Evolutionary conservation across 768 basidiomycete genomes (phyloP), one percentile per base, ranked within the genome.

Genomic region (Coprinellus micaceus): DNA sequence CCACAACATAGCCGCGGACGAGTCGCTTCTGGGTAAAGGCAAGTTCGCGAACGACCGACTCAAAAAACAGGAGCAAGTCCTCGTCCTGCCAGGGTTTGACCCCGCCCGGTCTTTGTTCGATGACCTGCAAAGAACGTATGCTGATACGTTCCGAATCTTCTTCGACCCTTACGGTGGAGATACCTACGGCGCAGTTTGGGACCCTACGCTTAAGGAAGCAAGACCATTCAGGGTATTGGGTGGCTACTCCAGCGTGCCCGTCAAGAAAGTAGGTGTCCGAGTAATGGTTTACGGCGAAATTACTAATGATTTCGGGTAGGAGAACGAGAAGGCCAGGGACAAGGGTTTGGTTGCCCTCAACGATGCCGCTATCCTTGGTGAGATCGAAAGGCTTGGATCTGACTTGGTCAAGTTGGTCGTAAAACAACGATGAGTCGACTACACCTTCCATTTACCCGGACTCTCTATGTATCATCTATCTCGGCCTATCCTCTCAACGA

Each of bases 121-220:
- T 17, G 91, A 95, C 61, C 72, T 98, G n/a, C 57, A 94, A 89
- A 77, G 80, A 19, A 71, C 84, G 4, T 94, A 92, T 65, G 75
- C 82, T 1, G 87, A 91, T 58, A 87, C 87, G 0, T 80, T 91
- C 60, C 82, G 89, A 56, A 77, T 96, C 37, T 99, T 98, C 77
- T 83, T 84, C 62, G 95, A 98, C 61, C 74, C 82, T 0, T 78
- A 84, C 30, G 97, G 97, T 12, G 93, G 94, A 0, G 76, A 82
- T 55, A 74, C 76, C 30, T 87, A 94, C 51, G 94, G 91, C 5
- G 85, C 80, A 0, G 85, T 97, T 1, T 98, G 94, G 92, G 90
- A 95, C 63, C 88, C 91, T 5, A 76, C 75, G 13, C 71, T 91
- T 30, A 80, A 79, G 54, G 72, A 78, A 24, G 70, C 82, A 1